These are phyloP conservation scores for Pythium utonaiense DNA, from an alignment of 352 stramenopile species.

Conservation along the genomic window DNA sequence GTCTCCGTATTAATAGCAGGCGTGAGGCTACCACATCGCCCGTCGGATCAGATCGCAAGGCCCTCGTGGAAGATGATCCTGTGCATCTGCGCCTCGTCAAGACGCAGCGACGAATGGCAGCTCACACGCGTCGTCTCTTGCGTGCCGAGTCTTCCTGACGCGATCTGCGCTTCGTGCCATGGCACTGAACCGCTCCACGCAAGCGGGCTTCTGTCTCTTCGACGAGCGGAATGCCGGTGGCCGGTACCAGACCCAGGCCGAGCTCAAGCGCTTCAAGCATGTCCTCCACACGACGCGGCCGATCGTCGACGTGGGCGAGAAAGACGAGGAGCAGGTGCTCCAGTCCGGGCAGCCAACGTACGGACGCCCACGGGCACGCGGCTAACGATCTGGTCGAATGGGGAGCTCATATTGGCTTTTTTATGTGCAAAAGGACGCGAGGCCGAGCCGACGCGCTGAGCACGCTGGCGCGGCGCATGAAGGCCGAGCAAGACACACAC, in stretches of 20 bases:
- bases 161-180: conserved; percentile 11
- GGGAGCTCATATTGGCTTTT: not conserved
- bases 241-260: conserved; percentile 66
- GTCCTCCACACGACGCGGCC: conserved; percentile 48
- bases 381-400: not conserved
- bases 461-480: conserved; percentile 55
- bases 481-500: conserved; percentile 51
- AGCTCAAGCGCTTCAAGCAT: conserved; percentile 76
- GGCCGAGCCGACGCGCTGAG: conserved; percentile 48
- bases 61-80: not conserved
- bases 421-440: conserved; percentile 28
- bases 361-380: too few species aligned
- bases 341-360: conserved; percentile 45
- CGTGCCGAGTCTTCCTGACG: not conserved
- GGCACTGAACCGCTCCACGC: conserved; percentile 55
- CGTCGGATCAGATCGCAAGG: not conserved
- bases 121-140: not conserved
- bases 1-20: not conserved
- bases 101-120: not conserved
- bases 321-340: conserved; percentile 37
- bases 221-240: conserved; percentile 76
- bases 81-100: not conserved
- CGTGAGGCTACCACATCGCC: not conserved
- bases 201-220: conserved; percentile 68
- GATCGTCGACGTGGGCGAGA: conserved; percentile 53